A percentile compares a stretch with the other conserved stretches of the same genome.
Evolutionary conservation across 2,329 filamentous ascomycete species (phyloP).

Genomic region (Trichoderma brevicompactum): DNA sequence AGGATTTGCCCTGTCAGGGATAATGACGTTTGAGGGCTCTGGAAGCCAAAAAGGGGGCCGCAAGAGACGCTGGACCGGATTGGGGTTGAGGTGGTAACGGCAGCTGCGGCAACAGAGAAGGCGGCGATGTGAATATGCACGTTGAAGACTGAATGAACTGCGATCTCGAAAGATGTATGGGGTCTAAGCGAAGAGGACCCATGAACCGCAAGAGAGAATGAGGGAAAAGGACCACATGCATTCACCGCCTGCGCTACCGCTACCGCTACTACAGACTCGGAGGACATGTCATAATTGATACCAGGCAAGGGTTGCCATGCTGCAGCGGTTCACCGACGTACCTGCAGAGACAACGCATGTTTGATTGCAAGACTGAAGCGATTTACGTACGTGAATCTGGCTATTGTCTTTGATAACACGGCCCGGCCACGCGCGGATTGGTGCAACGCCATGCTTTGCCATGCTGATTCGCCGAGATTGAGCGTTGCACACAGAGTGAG

Average conservation of each 20-base stretch:
- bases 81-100: conserved; percentile 7
- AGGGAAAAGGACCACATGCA: neutral
- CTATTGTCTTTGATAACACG: no score
- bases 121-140: conserved; percentile 4
- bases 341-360: conserved; percentile 10
- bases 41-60: conserved; percentile 14
- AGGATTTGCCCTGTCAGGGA: conserved; percentile 17
- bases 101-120: neutral
- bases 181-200: conserved; percentile 13
- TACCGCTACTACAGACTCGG: neutral
- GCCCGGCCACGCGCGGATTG: no score
- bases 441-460: no score
- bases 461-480: neutral
- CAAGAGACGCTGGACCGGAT: conserved; percentile 14
- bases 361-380: neutral
- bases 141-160: conserved; percentile 8
- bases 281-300: conserved; percentile 8
- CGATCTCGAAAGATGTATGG: conserved; percentile 18
- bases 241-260: conserved; percentile 17
- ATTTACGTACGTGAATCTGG: neutral
- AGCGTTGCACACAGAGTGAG: neutral
- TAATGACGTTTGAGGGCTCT: conserved; percentile 16
- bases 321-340: conserved; percentile 14
- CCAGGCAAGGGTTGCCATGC: conserved; percentile 16
- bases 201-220: neutral